Conservation (phyloP, 305 asterid genomes). For the Rubia tinctorum region DNA sequence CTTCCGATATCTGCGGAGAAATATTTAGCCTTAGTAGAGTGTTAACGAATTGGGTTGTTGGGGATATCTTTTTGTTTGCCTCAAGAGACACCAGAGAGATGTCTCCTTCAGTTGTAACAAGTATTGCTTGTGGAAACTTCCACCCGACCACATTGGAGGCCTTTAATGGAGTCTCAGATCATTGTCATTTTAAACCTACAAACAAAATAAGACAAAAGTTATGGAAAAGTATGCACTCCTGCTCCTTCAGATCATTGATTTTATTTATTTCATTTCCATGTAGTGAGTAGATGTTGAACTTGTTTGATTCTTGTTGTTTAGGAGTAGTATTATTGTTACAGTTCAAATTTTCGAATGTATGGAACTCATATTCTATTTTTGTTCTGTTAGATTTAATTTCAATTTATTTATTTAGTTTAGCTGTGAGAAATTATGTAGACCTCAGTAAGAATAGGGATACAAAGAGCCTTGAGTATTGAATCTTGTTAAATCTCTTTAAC, state of each 20-base stretch:
- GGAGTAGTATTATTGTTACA: not conserved
- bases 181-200: constrained; percentile 11
- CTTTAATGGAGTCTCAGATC: constrained; percentile 36
- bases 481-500: constrained; percentile 14
- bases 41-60: not conserved
- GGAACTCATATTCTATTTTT: constrained; percentile 5
- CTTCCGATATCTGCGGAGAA: no score
- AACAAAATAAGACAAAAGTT: constrained; percentile 12
- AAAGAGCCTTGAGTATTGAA: constrained; percentile 73
- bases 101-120: constrained; percentile 52
- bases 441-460: constrained; percentile 3
- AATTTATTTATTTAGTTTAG: no score
- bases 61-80: constrained; percentile 23
- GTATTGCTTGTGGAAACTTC: constrained; percentile 64
- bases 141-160: constrained; percentile 81
- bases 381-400: not conserved
- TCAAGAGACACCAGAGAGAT: constrained; percentile 48
- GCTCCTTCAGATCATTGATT: no score
- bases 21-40: no score
- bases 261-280: no score
- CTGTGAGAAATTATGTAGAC: no score
- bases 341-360: not conserved
- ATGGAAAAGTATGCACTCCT: no score
- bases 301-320: not conserved
- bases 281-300: not conserved